Evolutionary conservation across 2,329 filamentous ascomycete genomes (phyloP), one percentile per base, ranked within the genome.

Genomic region (Stemphylium vesicarium): DNA sequence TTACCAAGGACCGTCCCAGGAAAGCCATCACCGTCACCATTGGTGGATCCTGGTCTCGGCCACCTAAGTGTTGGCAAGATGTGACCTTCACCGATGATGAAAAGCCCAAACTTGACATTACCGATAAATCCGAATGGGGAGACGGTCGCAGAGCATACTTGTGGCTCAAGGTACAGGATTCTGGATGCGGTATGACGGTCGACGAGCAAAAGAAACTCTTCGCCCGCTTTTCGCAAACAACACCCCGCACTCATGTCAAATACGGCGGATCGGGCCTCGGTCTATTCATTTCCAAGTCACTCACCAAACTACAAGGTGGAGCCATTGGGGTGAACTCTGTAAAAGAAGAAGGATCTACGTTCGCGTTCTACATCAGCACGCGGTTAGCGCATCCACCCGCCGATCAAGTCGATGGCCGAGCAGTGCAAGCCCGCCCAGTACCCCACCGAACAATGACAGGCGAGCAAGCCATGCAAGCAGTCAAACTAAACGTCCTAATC

Each of bases 181-280:
- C 74, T 0, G 77, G 77, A 4, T 70, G 73, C 16, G 76, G 77
- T 1, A 72, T 79, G 60, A 74, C 66, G 2, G 24, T 64, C 0
- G 67, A 75, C 2, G 75, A 79, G 42, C 74, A 75, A 31, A 65
- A 67, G 11, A 69, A 63, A n/a, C 50, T 73, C 4, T 72, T 73
- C 36, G 64, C 63, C 5, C 59, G 70, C 8, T 73, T 73, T 20
- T 63, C 63, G 0, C 71, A 74, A 41, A 68, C 71, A 3, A 67
- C 64, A 7, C 68, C 67, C 13, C 63, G 67, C 36, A 74, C 71
- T 0, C 70, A 74, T 16, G 57, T 72, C 9, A 70, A 72, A 12
- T 79, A 79, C 36, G 77, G 77, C 4, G 77, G 77, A 10, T 76
- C 73, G 4, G 77, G 77, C 0, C 62, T 79, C 0, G 78, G 78